Evolutionary conservation across 2,329 filamentous ascomycete species (phyloP).

Genomic region (Alternaria longipes): DNA sequence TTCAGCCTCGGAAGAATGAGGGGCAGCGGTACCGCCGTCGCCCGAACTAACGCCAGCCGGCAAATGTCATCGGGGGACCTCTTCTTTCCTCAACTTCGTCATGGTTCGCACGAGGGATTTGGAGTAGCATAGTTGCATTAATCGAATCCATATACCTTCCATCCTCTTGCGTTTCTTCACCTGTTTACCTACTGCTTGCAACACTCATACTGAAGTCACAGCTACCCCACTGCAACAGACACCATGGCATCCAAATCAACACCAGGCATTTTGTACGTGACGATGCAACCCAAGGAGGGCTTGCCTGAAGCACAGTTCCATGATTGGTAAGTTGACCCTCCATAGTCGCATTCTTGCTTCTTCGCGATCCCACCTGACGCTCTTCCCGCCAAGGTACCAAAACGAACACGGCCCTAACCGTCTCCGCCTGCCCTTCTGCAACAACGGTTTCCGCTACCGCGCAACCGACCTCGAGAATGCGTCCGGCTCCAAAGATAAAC

Average conservation of each 20-base stretch:
- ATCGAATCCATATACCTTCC: constrained; percentile 2
- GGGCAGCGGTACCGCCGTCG: constrained; percentile 24
- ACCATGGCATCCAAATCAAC: constrained; percentile 57
- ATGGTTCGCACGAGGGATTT: constrained; percentile 6
- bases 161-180: not conserved
- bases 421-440: constrained; percentile 76
- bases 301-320: constrained; percentile 77
- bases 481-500: constrained; percentile 55
- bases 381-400: constrained; percentile 67
- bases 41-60: constrained; percentile 29
- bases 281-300: constrained; percentile 78
- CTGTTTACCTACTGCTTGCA: not conserved
- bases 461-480: constrained; percentile 65
- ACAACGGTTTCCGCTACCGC: constrained; percentile 81
- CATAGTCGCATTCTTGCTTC: constrained; percentile 31
- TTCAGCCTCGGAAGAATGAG: constrained; percentile 41
- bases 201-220: not conserved
- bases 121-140: constrained; percentile 8
- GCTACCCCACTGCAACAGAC: constrained; percentile 7
- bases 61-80: constrained; percentile 47
- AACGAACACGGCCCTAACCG: constrained; percentile 89
- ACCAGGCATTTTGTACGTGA: constrained; percentile 81
- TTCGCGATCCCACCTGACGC: constrained; percentile 46
- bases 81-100: constrained; percentile 20
- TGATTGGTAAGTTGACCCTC: constrained; percentile 60